Percentiles rank a stretch among this genome's conserved stretches.
Evolutionary conservation across 2,329 filamentous ascomycete species (phyloP).

Genomic region (Fusarium nurragi): DNA sequence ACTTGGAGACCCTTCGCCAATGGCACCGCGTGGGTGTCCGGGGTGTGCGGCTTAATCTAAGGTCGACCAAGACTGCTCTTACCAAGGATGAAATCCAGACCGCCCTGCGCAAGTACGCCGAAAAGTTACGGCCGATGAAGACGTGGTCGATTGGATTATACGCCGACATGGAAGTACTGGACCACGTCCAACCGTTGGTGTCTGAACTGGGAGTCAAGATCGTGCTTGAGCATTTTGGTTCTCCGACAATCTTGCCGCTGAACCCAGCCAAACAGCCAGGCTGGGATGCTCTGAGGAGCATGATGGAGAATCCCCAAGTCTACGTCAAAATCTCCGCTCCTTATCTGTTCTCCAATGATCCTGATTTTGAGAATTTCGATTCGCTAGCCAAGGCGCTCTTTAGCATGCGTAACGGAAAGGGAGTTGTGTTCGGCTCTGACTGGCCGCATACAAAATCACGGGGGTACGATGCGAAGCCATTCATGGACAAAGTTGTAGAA

Average conservation of each 20-base stretch:
- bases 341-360: background rate
- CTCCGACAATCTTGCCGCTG: background rate
- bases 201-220: background rate
- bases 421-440: background rate
- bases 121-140: background rate
- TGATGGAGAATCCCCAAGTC: background rate
- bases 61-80: background rate
- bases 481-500: background rate
- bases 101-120: background rate
- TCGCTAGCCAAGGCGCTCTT: background rate
- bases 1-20: background rate
- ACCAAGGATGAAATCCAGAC: background rate
- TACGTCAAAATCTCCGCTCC: background rate
- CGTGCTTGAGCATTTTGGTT: background rate
- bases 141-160: background rate
- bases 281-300: background rate
- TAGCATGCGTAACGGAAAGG: background rate
- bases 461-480: background rate
- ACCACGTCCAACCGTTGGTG: background rate
- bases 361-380: background rate
- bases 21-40: background rate
- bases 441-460: background rate
- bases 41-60: background rate
- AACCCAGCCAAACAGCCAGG: background rate
- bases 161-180: background rate